phyloP scores from a whole-genome alignment of 2,329 filamentous ascomycete genomes.

The Xylaria sp. region DNA sequence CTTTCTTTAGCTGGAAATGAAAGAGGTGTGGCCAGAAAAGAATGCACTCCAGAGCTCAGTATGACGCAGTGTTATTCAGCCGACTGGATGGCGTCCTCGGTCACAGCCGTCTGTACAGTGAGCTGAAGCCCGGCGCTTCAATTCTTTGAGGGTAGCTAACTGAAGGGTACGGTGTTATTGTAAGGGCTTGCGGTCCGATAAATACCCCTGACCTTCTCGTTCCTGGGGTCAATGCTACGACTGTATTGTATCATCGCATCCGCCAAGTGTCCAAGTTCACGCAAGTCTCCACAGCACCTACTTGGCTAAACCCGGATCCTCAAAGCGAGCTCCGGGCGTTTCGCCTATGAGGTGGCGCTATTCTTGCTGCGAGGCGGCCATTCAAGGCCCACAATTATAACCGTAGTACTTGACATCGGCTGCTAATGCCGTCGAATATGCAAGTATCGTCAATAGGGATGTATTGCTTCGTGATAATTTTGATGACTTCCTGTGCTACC shows the following conservation, averaged over 20 bases:
- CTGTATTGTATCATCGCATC: conserved; percentile 46
- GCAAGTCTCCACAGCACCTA: conserved; percentile 46
- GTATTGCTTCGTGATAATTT: conserved; percentile 81
- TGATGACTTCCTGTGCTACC: conserved; percentile 97
- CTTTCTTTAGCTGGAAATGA: conserved; percentile 11
- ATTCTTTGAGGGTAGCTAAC: conserved; percentile 34
- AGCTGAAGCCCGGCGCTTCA: conserved; percentile 37
- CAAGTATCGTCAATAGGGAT: conserved; percentile 77
- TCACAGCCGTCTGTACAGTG: conserved; percentile 35
- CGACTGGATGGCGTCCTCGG: conserved; percentile 37
- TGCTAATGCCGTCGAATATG: conserved; percentile 75
- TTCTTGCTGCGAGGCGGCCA: conserved; percentile 38
- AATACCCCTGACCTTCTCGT: conserved; percentile 43
- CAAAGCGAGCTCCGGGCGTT: conserved; percentile 45
- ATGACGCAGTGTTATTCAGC: conserved; percentile 43
- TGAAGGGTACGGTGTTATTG: conserved; percentile 45
- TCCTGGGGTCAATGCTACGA: conserved; percentile 43
- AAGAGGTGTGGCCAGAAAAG: conserved; percentile 8
- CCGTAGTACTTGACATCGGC: conserved; percentile 68
- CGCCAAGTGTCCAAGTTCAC: conserved; percentile 47
- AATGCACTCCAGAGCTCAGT: conserved; percentile 27
- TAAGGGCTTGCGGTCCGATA: conserved; percentile 54
- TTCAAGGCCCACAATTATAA: conserved; percentile 54
- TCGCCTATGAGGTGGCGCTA: conserved; percentile 44
- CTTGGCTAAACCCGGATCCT: conserved; percentile 50